Percentiles rank a stretch among this genome's conserved stretches.
phyloP scores from a whole-genome alignment of 495 filamentous ascomycete genomes.

The Aspergillus affinis region DNA sequence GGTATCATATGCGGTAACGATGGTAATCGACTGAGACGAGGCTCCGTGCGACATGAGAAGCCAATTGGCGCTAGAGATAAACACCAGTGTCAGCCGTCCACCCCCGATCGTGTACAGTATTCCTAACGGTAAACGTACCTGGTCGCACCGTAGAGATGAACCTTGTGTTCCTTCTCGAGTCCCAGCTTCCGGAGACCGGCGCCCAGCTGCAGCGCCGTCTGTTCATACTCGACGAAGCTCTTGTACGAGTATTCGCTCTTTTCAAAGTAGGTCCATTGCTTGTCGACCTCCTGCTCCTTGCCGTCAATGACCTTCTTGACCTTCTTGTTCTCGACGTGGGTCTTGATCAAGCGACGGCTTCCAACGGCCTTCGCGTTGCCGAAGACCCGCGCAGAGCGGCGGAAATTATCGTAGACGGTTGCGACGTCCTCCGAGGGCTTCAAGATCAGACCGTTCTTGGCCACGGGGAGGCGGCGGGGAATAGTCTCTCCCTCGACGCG shows the following conservation, averaged over 20 bases:
- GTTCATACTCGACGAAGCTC: constrained; percentile 87
- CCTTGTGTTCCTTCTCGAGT: constrained; percentile 65
- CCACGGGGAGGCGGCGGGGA: constrained; percentile 73
- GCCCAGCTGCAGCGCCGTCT: constrained; percentile 69
- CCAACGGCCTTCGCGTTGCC: constrained; percentile 89
- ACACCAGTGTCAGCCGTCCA: constrained; percentile 4
- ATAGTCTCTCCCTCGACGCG: constrained; percentile 85
- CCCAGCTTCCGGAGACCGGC: constrained; percentile 79
- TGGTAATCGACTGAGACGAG: constrained; percentile 88
- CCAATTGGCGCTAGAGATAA: constrained; percentile 63
- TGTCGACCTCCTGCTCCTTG: constrained; percentile 83
- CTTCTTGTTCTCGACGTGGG: constrained; percentile 91
- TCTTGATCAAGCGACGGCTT: constrained; percentile 75
- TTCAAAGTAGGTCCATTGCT: constrained; percentile 96
- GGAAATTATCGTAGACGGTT: constrained; percentile 88
- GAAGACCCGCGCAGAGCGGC: constrained; percentile 71
- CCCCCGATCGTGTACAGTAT: not conserved
- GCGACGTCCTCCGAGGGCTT: constrained; percentile 67
- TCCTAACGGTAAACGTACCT: constrained; percentile 45
- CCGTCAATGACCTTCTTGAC: constrained; percentile 96
- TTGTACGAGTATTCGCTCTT: constrained; percentile 83
- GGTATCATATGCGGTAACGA: constrained; percentile 97
- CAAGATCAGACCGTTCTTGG: constrained; percentile 66
- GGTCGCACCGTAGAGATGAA: constrained; percentile 90
- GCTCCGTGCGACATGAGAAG: constrained; percentile 72